These are phyloP conservation scores for Trichopus zeylanicus DNA, from an alignment of 116 monocot species.

Conservation along the genomic window DNA sequence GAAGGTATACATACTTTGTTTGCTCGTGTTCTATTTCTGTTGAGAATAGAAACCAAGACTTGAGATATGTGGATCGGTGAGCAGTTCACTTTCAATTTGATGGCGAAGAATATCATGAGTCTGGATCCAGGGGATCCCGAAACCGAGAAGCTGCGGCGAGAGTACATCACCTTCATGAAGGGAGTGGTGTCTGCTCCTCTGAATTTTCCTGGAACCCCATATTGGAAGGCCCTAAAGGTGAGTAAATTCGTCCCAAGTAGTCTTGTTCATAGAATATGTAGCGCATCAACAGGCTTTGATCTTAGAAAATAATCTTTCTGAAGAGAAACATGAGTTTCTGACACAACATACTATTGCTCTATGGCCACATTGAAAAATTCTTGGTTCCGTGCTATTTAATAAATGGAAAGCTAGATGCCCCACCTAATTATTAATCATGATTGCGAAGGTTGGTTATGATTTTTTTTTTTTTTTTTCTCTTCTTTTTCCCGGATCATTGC, in stretches of 20 bases:
- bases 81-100: no score
- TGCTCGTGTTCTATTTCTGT: background rate
- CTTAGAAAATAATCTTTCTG: no score
- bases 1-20: conserved; percentile 41
- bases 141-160: no score
- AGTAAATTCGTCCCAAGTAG: no score
- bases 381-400: background rate
- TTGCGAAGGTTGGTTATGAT: background rate
- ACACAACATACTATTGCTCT: background rate
- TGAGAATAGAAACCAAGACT: no score
- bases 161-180: conserved; percentile 89
- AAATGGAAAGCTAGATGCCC: background rate
- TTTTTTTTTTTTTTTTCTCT: background rate
- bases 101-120: no score
- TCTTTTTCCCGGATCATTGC: background rate
- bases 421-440: conserved; percentile 5
- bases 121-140: no score
- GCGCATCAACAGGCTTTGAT: no score
- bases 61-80: background rate
- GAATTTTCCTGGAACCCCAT: conserved; percentile 81
- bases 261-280: no score
- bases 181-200: conserved; percentile 83
- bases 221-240: conserved; percentile 84
- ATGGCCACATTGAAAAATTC: background rate
- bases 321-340: background rate